phyloP scores from a whole-genome alignment of 352 stramenopile genomes.

The Halophytophthora polymorphica region DNA sequence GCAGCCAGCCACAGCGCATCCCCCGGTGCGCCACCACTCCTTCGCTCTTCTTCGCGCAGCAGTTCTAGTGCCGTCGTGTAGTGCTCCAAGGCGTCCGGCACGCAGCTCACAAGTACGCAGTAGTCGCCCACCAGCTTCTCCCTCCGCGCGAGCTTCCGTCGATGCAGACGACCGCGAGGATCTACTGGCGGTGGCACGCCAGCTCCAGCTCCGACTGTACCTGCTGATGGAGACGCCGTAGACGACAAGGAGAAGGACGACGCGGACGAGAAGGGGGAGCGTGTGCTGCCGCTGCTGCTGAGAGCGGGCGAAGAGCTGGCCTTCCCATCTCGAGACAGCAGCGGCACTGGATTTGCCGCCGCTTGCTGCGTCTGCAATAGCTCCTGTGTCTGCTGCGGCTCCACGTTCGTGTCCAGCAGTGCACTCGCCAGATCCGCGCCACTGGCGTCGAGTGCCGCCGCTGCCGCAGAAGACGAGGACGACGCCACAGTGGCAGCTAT shows the following conservation, averaged over 20 bases:
- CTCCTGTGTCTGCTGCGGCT: constrained; percentile 35
- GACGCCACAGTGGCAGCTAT: constrained; percentile 12
- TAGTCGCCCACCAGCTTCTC: constrained; percentile 84
- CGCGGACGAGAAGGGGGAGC: constrained; percentile 9
- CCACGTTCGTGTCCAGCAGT: constrained; percentile 74
- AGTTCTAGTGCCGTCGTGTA: constrained; percentile 71
- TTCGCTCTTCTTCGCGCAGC: constrained; percentile 72
- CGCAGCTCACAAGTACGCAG: constrained; percentile 57
- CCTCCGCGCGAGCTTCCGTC: constrained; percentile 54
- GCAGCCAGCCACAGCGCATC: constrained; percentile 80
- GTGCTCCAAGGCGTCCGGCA: constrained; percentile 66
- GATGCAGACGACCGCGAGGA: constrained; percentile 36
- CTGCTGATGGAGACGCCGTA: constrained; percentile 30
- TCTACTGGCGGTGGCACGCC: constrained; percentile 27
- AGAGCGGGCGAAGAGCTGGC: background rate
- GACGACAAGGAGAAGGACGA: constrained; percentile 23
- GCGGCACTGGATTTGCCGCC: constrained; percentile 3
- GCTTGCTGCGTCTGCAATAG: constrained; percentile 18
- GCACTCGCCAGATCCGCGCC: constrained; percentile 32
- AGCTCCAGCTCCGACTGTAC: constrained; percentile 8
- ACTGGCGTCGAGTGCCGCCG: constrained; percentile 6
- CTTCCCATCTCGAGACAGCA: constrained; percentile 1
- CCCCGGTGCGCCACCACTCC: constrained; percentile 36
- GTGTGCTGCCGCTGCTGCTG: constrained; percentile 11
- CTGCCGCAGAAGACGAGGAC: constrained; percentile 2